These are phyloP conservation scores for Aspergillus diversus DNA, from an alignment of 495 filamentous ascomycete genomes.

Conservation along the genomic window DNA sequence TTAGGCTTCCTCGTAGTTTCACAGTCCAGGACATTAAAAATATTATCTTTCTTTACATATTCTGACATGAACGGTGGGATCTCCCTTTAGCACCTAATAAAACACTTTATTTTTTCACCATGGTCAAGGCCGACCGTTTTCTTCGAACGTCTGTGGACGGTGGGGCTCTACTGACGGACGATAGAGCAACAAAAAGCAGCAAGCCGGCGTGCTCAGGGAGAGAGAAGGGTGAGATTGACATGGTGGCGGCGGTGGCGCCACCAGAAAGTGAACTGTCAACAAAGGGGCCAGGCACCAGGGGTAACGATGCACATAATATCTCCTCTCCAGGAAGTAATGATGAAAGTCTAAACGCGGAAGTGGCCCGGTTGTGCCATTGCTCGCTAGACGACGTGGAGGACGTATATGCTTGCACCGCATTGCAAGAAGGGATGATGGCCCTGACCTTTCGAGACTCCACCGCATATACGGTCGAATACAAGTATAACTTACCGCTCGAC, in stretches of 20 bases:
- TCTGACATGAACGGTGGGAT: too few species aligned
- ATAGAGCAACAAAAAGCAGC: neutral
- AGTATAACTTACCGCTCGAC: slow-evolving; percentile 34
- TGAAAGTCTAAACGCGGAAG: neutral
- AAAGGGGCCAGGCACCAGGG: neutral
- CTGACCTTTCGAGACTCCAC: slow-evolving; percentile 44
- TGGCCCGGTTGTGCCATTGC: neutral
- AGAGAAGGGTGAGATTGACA: neutral
- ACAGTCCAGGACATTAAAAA: too few species aligned
- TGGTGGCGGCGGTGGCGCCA: neutral
- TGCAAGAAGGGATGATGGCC: slow-evolving; percentile 50
- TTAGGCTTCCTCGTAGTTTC: too few species aligned
- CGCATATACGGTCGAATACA: slow-evolving; percentile 40
- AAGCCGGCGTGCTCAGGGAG: neutral
- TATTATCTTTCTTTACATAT: too few species aligned
- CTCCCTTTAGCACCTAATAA: too few species aligned
- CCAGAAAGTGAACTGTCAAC: neutral
- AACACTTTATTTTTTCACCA: too few species aligned
- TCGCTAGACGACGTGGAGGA: slow-evolving; percentile 1
- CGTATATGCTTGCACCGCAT: slow-evolving; percentile 7
- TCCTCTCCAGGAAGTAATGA: neutral
- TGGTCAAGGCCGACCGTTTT: too few species aligned
- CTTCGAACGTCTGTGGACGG: neutral
- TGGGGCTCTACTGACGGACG: neutral
- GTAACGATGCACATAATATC: neutral